Base-by-base conservation (phyloP, 163 green algal species). In the Trebouxia gelatinosa region DNA sequence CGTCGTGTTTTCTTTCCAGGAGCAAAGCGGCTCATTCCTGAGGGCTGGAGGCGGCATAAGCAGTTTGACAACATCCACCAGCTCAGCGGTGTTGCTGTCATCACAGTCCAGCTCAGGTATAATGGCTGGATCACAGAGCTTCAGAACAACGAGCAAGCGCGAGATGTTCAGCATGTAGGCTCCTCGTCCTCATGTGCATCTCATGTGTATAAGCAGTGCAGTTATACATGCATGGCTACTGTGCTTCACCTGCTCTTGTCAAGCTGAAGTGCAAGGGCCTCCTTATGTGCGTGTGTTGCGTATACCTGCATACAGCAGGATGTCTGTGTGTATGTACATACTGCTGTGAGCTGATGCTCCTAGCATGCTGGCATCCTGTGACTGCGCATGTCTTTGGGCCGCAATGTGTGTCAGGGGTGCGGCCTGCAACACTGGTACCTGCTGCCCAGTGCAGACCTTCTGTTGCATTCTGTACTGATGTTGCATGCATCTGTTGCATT, bases 81-180 rank as follows among this genome's bases (percentile, higher is more conserved):
- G 78, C 87, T 97, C 38, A 86, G 89, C 78, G 94, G 94, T 28
- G 94, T 98, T 80, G 93, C 94, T 17, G 94, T 98, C 35, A 97
- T 98, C 78, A 98, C 94, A 7, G 91, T 98, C 66, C 95, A 81
- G 67, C 66, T 84, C 1, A 81, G 90, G 6, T 98, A 98, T 78
- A 86, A 98, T 75, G 95, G 95, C 37, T 98, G 95, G 95, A 93
- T 98, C 34, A 98, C 95, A 0, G 95, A 98, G 85, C 87, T 98
- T 79, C 74, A 91, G 38, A 89, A 94, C 77, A 58, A 87, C 35
- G 72, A 85, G 38, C 83, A 91, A 61, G 70, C 87, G 50, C 61
- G 57, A 62, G 38, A 79, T 1, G 16, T 59, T 11, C 23, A 37
- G 6, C 67, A 75, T 38, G 67, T 58, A 38, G 31, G 57, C 19